Evolutionary conservation across 2,329 filamentous ascomycete genomes (phyloP).

Genomic region (Scytalidium sp.): DNA sequence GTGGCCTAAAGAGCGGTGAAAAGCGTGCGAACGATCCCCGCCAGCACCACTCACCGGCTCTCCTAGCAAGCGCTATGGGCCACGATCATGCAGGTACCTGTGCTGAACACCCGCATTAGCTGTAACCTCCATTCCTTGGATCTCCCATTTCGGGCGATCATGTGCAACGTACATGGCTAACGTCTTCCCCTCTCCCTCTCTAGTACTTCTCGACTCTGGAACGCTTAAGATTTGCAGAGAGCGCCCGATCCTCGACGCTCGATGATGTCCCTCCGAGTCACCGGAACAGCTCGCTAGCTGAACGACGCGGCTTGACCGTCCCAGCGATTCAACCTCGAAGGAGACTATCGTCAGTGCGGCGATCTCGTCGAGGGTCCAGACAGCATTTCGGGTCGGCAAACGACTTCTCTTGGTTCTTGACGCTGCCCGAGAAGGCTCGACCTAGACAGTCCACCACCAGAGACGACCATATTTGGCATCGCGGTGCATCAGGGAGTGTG

Average conservation of each 20-base stretch:
- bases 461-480: conserved; percentile 45
- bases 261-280: conserved; percentile 22
- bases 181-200: conserved; percentile 6
- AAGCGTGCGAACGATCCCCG: not conserved
- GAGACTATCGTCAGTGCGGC: conserved; percentile 18
- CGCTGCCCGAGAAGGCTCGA: conserved; percentile 70
- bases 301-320: conserved; percentile 23
- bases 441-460: conserved; percentile 61
- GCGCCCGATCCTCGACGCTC: conserved; percentile 31
- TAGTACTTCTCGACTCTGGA: conserved; percentile 75
- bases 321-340: conserved; percentile 21
- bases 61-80: conserved; percentile 1
- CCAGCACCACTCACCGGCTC: not conserved
- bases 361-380: conserved; percentile 22
- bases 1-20: not conserved
- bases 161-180: conserved; percentile 7
- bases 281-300: conserved; percentile 21
- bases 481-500: conserved; percentile 46
- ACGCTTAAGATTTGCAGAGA: conserved; percentile 62
- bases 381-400: conserved; percentile 41
- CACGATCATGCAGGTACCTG: conserved; percentile 1
- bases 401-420: conserved; percentile 66
- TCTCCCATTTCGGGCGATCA: not conserved
- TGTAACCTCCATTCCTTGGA: not conserved
- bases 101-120: not conserved